phyloP scores from a whole-genome alignment of 139 green algal genomes.

The Ettlia oleoabundans region DNA sequence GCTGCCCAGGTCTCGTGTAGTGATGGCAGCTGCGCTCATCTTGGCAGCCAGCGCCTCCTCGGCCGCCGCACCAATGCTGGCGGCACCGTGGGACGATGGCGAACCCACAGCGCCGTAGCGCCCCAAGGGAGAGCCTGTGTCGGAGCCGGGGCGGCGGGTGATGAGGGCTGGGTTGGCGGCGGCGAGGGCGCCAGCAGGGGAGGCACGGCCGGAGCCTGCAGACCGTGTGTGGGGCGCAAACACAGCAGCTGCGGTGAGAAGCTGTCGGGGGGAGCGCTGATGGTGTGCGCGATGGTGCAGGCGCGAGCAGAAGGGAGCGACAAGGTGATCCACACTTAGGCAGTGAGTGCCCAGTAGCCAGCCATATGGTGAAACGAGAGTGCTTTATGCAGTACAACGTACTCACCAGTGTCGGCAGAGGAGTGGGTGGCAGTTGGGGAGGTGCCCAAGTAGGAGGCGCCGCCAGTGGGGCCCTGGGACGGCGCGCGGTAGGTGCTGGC shows the following conservation, averaged over 20 bases:
- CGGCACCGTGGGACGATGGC: constrained; percentile 8
- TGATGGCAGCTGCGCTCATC: constrained; percentile 9
- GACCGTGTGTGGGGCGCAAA: too few relatives aligned
- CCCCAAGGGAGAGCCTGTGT: constrained; percentile 35
- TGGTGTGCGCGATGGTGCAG: neutral
- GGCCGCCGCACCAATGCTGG: constrained; percentile 13
- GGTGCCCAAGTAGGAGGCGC: constrained; percentile 29
- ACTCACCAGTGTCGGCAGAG: neutral
- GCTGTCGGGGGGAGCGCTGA: too few relatives aligned
- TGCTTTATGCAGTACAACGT: neutral
- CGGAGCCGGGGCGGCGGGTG: constrained; percentile 10
- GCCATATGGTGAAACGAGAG: neutral
- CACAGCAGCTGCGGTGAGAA: too few relatives aligned
- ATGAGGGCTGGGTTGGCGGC: constrained; percentile 24
- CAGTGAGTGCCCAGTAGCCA: too few relatives aligned
- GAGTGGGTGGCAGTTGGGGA: constrained; percentile 28
- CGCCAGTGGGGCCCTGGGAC: neutral
- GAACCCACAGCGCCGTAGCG: constrained; percentile 40
- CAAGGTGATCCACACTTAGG: neutral
- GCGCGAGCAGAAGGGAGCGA: neutral
- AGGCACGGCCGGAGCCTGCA: constrained; percentile 23
- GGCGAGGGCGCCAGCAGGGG: constrained; percentile 2
- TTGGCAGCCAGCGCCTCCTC: constrained; percentile 31
- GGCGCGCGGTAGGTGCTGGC: neutral
- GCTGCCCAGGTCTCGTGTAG: neutral